Percentiles rank a stretch among this genome's conserved stretches.
Evolutionary conservation across 164 flowering plant genomes (phyloP).

Genomic region (Amborella trichopoda): DNA sequence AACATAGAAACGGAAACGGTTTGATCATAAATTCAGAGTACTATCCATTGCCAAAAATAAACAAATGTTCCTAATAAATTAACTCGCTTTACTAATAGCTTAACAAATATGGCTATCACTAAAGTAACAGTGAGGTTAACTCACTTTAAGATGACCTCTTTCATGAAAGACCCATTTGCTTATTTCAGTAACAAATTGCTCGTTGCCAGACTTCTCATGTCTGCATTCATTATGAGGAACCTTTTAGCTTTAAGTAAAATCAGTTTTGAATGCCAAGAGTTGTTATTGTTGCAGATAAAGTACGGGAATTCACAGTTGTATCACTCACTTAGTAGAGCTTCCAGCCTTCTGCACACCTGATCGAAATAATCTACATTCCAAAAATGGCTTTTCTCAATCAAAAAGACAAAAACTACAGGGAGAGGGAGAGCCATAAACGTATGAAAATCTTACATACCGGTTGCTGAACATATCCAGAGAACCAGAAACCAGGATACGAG

Average conservation of each 20-base stretch:
- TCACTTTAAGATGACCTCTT: conserved; percentile 95
- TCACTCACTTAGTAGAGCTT: conserved; percentile 50
- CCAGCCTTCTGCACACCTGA: conserved; percentile 79
- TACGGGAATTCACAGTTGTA: not conserved
- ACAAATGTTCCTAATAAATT: too few species aligned
- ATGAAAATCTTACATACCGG: conserved; percentile 28
- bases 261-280: not conserved
- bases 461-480: conserved; percentile 77
- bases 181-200: conserved; percentile 82
- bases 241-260: conserved; percentile 8
- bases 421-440: not conserved
- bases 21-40: too few species aligned
- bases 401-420: not conserved
- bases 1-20: too few species aligned
- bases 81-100: too few species aligned
- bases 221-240: conserved; percentile 30
- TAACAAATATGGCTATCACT: too few species aligned
- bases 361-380: conserved; percentile 48
- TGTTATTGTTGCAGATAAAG: not conserved
- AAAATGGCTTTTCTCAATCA: not conserved
- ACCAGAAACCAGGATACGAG: conserved; percentile 78
- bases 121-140: conserved; percentile 1
- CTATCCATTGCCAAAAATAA: too few species aligned
- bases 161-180: conserved; percentile 99
- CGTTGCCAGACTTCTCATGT: conserved; percentile 81